Base-by-base conservation (phyloP, 2,329 filamentous ascomycete genomes). In the Arthroderma uncinatum region DNA sequence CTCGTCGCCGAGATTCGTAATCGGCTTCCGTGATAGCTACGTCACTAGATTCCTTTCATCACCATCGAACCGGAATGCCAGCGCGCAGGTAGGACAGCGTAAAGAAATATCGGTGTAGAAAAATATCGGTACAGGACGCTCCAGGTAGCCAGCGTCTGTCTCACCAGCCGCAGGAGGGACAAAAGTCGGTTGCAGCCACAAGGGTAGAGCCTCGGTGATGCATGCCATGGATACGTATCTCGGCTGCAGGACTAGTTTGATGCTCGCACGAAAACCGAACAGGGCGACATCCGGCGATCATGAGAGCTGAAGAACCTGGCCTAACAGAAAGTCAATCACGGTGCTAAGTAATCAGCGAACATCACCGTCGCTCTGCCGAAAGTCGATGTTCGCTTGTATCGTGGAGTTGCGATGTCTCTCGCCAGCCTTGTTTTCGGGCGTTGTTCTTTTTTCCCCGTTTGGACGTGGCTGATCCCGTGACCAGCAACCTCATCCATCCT, bases 291-390 rank as follows among this genome's bases (percentile, higher is more conserved):
- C 44, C 14, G 44, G 44, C 44, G 44, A 50, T 50, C 44, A 50
- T 50, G 25, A 16, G 44, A 50, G 44, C 44, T 50, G 44, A 50
- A 50, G 25, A 50, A 33, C 44, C 44, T 25, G 21, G 44, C 7
- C 25, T 50, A 50, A 48, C n/a, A 33, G 44, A 50, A 50, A 50
- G 23, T 50, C 44, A 50, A 50, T 50, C 44, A 50, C 25, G 10
- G 25, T 33, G 23, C 25, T 50, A 33, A 25, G 21, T 50, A 30
- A 50, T 50, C 44, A 33, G 14, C 16, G 25, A 50, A 16, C 44
- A 33, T 50, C 8, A 4, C 14, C 37, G 10, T 37, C 37, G 10
- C 19, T 19, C 9, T 23, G 23, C 2, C 25, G 12, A 16, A 25
- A 33, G 21, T 25, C 33, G 44, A 30, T 25, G 14, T 19, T 25